Conservation (phyloP, 2,329 filamentous ascomycete species). For the Beauveria rudraprayagi region DNA sequence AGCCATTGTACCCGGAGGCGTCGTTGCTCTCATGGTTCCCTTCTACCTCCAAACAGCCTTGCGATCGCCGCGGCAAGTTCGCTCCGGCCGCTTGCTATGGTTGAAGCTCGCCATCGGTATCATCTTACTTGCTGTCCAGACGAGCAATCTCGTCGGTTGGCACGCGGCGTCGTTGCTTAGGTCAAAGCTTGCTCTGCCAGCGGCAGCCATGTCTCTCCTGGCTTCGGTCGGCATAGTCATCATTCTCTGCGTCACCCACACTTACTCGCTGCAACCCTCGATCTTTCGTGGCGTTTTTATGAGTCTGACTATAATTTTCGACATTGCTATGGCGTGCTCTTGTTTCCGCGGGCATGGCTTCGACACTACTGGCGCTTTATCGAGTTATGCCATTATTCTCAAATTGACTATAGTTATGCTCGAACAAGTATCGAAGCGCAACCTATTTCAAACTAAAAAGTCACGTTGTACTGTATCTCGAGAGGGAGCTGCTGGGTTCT, state of each 20-base stretch:
- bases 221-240: background rate
- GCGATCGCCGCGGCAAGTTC: background rate
- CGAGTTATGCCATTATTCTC: slow-evolving; percentile 17
- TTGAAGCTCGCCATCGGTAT: background rate
- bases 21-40: background rate
- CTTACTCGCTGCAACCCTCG: slow-evolving; percentile 24
- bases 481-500: background rate
- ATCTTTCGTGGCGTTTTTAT: slow-evolving; percentile 24
- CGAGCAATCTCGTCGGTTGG: background rate
- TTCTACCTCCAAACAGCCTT: background rate
- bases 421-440: slow-evolving; percentile 24
- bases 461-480: background rate
- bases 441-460: background rate
- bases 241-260: slow-evolving; percentile 26
- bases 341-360: slow-evolving; percentile 22
- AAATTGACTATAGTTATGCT: slow-evolving; percentile 23
- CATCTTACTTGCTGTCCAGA: background rate
- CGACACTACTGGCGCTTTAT: slow-evolving; percentile 18
- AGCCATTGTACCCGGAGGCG: background rate
- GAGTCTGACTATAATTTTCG: slow-evolving; percentile 24
- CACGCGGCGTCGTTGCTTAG: background rate
- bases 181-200: background rate
- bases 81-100: background rate
- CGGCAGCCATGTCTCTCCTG: background rate
- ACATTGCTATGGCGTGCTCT: slow-evolving; percentile 25